Conservation (phyloP, 208 protist species). For the Hexamita inflata region DNA sequence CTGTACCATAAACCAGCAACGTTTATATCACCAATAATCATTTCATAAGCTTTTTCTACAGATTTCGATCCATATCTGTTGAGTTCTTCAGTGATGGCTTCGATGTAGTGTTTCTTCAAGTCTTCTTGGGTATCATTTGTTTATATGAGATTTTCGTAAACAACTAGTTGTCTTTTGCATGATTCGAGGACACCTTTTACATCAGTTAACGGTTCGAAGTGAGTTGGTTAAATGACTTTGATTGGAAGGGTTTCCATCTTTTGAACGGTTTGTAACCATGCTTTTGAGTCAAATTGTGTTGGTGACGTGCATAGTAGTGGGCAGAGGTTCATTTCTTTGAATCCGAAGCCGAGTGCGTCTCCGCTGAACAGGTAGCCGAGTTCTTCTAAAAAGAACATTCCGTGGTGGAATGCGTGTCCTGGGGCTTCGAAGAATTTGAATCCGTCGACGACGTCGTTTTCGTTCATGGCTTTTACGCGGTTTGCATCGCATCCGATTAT, state of each 20-base stretch:
- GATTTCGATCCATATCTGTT: too few relatives aligned
- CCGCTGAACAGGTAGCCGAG: neutral
- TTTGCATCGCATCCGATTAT: neutral
- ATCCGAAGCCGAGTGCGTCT: constrained; percentile 13
- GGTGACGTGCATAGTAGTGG: constrained; percentile 23
- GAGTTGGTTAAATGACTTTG: neutral
- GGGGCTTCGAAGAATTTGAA: neutral
- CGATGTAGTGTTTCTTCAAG: neutral
- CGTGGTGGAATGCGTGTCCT: constrained; percentile 23
- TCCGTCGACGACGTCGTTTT: neutral
- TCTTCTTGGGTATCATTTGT: neutral
- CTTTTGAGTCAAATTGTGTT: constrained; percentile 16
- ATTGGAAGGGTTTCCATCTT: neutral
- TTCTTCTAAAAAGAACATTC: neutral
- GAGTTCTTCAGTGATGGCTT: neutral
- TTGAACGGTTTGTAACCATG: constrained; percentile 1
- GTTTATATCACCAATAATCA: constrained; percentile 8
- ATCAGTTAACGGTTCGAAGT: too few relatives aligned
- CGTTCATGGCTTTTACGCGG: neutral
- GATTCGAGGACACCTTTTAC: constrained; percentile 3
- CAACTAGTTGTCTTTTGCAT: constrained; percentile 1
- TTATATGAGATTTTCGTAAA: neutral
- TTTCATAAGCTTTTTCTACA: neutral
- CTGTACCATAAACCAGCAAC: constrained; percentile 20
- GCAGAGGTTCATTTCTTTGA: constrained; percentile 8